Evolutionary conservation across 1,284 basidiomycete genomes (phyloP), one percentile per base, ranked within the genome.

Genomic region (Pterulicium gracile): DNA sequence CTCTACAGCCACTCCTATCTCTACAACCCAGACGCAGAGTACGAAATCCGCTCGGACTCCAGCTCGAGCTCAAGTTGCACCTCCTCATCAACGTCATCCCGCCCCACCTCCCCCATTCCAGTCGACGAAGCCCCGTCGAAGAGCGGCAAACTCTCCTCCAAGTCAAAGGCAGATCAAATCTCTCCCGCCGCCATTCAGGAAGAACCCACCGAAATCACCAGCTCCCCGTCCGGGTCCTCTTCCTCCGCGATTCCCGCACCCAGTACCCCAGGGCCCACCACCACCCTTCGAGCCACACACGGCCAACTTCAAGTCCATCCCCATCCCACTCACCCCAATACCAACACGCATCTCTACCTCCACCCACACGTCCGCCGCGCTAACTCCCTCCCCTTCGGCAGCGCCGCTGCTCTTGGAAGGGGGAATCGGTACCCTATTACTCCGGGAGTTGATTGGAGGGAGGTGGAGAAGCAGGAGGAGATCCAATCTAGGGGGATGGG

Each of bases 1-100:
- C 44, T 48, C 4, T 48, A 48, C 35, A 39, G 32, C 20, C 47
- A 48, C 20, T 48, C 47, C 17, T 42, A 48, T 27, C 47, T 48
- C 18, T 48, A 48, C 24, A 48, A 48, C 47, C 47, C 47, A 20
- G 44, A 48, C 19, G 39, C 39, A 19, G 19, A 15, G n/a, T 15
- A 15, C n/a, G 39, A 41, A 19, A 15, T 15, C 18, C 39, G 39
- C 39, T 41, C 39, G 13, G 7, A 7, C 10, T 41, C 39, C 10
- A 34, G 10, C 27, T 34, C 27, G 27, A 15, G 15, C 27, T 34
- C 27, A 15, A 34, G 12, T 15, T 34, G n/a, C n/a, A n/a, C n/a
- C n/a, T n/a, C n/a, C n/a, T n/a, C n/a, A 10, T 32, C 27, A 10
- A 10, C 27, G 27, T 32, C 27, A 32, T 32, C 27, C 10, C 27